Base-by-base conservation (phyloP, 2,329 filamentous ascomycete species). In the Fusarium sp. region DNA sequence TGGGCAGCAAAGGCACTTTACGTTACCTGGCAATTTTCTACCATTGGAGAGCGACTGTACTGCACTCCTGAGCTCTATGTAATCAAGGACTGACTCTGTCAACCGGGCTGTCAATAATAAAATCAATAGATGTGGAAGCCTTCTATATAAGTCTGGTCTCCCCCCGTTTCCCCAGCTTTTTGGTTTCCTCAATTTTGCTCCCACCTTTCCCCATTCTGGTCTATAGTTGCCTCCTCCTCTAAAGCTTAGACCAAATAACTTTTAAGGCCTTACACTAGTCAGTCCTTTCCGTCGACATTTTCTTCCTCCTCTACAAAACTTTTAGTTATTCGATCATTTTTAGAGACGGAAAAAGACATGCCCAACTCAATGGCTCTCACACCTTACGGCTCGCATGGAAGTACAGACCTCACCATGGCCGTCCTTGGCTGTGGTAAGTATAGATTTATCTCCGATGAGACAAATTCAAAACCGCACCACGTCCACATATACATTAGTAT, bases 351-450 rank as follows among this genome's bases (percentile, higher is more conserved):
- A 62, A 57, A 67, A 67, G 74, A 57, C 40, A 77, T 76, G 72
- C 67, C 67, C 42, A 71, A 69, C 55, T 68, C 67, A 52, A 72
- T 78, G 65, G 74, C 74, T 63, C 73, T 75, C 62, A 74, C 70
- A 40, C 74, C 80, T 59, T 80, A 80, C 59, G 77, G 78, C 74
- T 76, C 78, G 49, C 64, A 57, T 67, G 73, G 72, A 57, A 71
- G 75, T 44, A 74, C 77, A 31, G 83, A 84, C 72, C 85, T 94
- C 69, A 95, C 92, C 70, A 85, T 97, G 82, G 88, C 92, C 65
- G 88, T 96, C 66, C 85, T 97, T 61, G 93, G 93, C 74, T 96
- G 92, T 79, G 93, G 92, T 92, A 85, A 76, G 87, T 82, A 30
- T 45, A 23, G 15, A 20, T 45, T 16, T 38, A 36, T 45, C 28